These are phyloP conservation scores for Lanmaoa rubissima DNA, from an alignment of 768 basidiomycete genomes.

Conservation along the genomic window DNA sequence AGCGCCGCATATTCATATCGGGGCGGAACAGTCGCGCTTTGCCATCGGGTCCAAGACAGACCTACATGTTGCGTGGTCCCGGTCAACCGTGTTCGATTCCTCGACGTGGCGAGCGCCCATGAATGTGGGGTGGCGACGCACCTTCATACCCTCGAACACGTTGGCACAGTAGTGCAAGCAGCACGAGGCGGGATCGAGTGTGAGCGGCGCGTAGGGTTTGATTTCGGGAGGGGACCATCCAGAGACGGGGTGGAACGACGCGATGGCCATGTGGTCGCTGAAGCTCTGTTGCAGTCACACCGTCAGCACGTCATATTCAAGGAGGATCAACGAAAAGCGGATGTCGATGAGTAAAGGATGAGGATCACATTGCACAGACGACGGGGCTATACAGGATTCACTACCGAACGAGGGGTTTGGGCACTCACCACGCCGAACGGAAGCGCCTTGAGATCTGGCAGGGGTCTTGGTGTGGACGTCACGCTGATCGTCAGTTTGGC, in stretches of 20 bases:
- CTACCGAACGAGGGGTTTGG: neutral
- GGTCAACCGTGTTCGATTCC: neutral
- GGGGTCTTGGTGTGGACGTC: conserved; percentile 46
- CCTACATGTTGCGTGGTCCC: conserved; percentile 36
- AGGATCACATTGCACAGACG: neutral
- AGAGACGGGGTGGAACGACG: conserved; percentile 55
- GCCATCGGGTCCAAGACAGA: conserved; percentile 70
- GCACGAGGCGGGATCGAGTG: conserved; percentile 53
- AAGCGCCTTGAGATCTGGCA: conserved; percentile 48
- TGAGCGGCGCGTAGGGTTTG: conserved; percentile 62
- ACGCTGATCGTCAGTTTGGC: conserved; percentile 51
- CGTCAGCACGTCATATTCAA: neutral
- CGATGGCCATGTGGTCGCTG: conserved; percentile 75
- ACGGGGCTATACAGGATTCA: too few species aligned
- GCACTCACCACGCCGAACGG: conserved; percentile 56
- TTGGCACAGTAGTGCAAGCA: conserved; percentile 60
- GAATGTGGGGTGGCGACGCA: conserved; percentile 15
- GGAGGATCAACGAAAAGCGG: neutral
- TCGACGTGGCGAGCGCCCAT: neutral
- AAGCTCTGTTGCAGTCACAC: neutral
- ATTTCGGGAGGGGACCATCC: conserved; percentile 77
- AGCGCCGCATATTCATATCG: conserved; percentile 79
- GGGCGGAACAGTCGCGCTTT: conserved; percentile 79
- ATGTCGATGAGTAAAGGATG: neutral
- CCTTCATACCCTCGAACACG: conserved; percentile 70